Conservation (phyloP, 169 alveolate genomes). For the Eimeria maxima region DNA sequence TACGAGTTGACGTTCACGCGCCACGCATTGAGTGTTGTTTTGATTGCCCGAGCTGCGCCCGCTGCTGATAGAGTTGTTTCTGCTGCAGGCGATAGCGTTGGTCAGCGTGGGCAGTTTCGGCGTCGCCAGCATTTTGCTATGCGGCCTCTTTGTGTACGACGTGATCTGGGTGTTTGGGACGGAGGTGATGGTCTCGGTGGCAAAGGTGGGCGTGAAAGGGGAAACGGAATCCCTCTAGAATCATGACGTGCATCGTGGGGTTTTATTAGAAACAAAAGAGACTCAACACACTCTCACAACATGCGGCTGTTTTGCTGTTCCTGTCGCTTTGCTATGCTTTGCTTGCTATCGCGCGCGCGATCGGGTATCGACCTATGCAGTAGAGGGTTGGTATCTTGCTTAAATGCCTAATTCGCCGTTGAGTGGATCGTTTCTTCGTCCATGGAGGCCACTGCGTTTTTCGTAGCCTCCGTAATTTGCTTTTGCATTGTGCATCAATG, state of each 20-base stretch:
- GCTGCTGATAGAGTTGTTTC: background rate
- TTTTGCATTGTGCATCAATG: background rate
- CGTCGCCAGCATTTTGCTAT: constrained; percentile 92
- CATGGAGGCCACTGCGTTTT: background rate
- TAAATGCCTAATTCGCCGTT: background rate
- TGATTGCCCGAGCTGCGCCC: background rate
- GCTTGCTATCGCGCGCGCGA: background rate
- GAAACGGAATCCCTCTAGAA: background rate
- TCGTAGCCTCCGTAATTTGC: background rate
- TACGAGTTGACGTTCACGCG: background rate
- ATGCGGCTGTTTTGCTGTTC: constrained; percentile 2
- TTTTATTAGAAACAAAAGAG: background rate
- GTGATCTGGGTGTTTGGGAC: constrained; percentile 97
- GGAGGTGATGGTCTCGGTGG: constrained; percentile 97
- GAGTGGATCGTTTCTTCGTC: background rate
- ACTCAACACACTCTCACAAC: background rate
- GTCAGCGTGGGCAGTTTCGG: constrained; percentile 93
- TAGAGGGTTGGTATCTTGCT: background rate
- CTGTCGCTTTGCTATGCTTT: background rate
- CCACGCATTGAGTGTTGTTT: background rate
- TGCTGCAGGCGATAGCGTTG: constrained; percentile 90
- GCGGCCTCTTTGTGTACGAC: constrained; percentile 95
- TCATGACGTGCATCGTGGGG: no score
- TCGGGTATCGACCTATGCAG: background rate
- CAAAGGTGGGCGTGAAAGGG: constrained; percentile 86